phyloP scores from a whole-genome alignment of 179 eudicot species.

The Patellifolia procumbens region DNA sequence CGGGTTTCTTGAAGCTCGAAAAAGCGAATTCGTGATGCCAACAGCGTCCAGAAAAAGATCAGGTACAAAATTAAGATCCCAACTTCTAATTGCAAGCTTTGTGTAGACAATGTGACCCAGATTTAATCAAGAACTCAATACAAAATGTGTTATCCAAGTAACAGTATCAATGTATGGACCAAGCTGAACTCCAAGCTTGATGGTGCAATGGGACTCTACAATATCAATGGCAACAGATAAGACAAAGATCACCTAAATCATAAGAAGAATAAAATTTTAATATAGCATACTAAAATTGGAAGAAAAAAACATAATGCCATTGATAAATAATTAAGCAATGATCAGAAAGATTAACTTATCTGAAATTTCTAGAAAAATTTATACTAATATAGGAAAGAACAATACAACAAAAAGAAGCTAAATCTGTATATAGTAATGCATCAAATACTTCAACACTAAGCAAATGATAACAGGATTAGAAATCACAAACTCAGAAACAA shows the following conservation, averaged over 20 bases:
- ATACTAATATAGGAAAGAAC: not conserved
- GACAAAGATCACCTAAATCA: not conserved
- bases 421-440: not conserved
- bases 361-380: not conserved
- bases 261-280: not conserved
- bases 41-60: not conserved
- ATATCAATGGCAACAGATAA: not conserved
- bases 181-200: conserved; percentile 7
- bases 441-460: not conserved
- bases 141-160: not conserved
- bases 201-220: conserved; percentile 16
- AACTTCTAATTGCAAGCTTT: not conserved
- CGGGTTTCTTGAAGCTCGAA: not conserved
- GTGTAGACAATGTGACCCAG: not conserved
- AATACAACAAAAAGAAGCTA: not conserved
- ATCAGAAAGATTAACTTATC: not conserved
- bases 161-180: not conserved
- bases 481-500: not conserved
- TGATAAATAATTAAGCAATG: not conserved
- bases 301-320: not conserved
- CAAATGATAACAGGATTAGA: not conserved
- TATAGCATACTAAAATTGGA: not conserved
- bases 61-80: not conserved
- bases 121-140: not conserved
- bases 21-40: not conserved